Evolutionary conservation across 2,329 filamentous ascomycete species (phyloP).

Genomic region (Aspergillus sp.): DNA sequence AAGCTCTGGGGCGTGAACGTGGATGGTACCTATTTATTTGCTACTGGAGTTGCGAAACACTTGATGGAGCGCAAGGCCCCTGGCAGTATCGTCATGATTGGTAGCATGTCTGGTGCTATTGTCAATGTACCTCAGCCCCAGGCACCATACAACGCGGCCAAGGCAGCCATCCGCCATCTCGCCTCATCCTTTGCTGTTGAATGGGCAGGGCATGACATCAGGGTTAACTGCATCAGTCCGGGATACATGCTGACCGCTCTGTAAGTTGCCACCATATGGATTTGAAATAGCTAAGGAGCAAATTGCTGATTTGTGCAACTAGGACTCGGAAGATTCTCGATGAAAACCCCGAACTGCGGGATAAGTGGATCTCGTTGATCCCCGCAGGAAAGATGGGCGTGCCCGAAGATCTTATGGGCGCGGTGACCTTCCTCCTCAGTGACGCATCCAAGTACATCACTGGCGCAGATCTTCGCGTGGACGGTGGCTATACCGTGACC

Average conservation of each 20-base stretch:
- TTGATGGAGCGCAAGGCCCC: constrained; percentile 76
- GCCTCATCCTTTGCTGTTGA: constrained; percentile 87
- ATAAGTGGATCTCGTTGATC: constrained; percentile 89
- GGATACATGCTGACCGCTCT: constrained; percentile 96
- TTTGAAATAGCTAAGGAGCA: background rate
- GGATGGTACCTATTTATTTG: constrained; percentile 87
- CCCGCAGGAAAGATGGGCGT: constrained; percentile 91
- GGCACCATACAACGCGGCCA: constrained; percentile 87
- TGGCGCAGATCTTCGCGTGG: constrained; percentile 75
- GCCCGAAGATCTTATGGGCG: constrained; percentile 89
- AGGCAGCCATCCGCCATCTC: constrained; percentile 87
- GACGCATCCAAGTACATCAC: constrained; percentile 75
- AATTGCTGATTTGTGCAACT: constrained; percentile 12
- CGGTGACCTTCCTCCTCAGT: constrained; percentile 81
- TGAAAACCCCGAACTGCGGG: constrained; percentile 85
- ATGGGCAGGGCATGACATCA: constrained; percentile 83
- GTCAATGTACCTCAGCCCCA: constrained; percentile 96
- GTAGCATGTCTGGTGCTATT: constrained; percentile 89
- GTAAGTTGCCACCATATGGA: constrained; percentile 54
- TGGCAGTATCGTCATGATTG: constrained; percentile 91
- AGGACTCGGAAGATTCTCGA: constrained; percentile 93
- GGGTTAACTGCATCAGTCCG: constrained; percentile 92
- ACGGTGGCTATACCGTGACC: constrained; percentile 85
- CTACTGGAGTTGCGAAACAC: constrained; percentile 80
- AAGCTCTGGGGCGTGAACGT: constrained; percentile 96